These are phyloP conservation scores for Guyanaporus albipodus DNA, from an alignment of 768 basidiomycete species.

Conservation along the genomic window DNA sequence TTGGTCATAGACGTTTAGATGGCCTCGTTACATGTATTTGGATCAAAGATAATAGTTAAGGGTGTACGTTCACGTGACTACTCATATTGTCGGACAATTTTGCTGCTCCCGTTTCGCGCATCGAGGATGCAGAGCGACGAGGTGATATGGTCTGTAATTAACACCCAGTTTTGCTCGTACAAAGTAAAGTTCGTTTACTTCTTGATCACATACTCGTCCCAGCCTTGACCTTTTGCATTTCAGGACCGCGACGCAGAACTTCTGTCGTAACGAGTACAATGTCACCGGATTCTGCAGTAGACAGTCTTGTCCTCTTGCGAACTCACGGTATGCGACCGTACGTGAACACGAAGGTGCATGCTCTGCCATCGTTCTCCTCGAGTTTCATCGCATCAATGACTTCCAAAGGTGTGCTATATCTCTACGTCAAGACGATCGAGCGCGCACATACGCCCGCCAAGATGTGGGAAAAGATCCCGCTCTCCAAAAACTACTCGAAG, in stretches of 20 bases:
- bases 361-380: neutral
- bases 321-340: conserved; percentile 97
- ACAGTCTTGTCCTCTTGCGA: conserved; percentile 96
- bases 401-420: conserved; percentile 75
- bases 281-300: conserved; percentile 93
- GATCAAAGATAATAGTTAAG: too few relatives aligned
- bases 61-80: conserved; percentile 17
- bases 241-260: conserved; percentile 94
- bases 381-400: neutral
- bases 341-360: conserved; percentile 84
- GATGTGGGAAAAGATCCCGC: conserved; percentile 96
- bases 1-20: too few relatives aligned
- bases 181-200: conserved; percentile 87
- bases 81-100: neutral
- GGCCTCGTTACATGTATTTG: too few relatives aligned
- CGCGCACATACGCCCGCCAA: conserved; percentile 92
- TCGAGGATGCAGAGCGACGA: conserved; percentile 87
- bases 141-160: conserved; percentile 96
- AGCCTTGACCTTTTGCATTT: neutral
- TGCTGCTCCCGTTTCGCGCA: too few relatives aligned
- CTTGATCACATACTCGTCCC: neutral
- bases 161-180: conserved; percentile 95
- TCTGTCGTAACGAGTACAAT: conserved; percentile 98
- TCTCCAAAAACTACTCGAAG: conserved; percentile 92
- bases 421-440: conserved; percentile 97